Percentiles rank a stretch among this genome's conserved stretches.
Evolutionary conservation across 2,329 filamentous ascomycete species (phyloP).

Genomic region (Phialophora chinensis): DNA sequence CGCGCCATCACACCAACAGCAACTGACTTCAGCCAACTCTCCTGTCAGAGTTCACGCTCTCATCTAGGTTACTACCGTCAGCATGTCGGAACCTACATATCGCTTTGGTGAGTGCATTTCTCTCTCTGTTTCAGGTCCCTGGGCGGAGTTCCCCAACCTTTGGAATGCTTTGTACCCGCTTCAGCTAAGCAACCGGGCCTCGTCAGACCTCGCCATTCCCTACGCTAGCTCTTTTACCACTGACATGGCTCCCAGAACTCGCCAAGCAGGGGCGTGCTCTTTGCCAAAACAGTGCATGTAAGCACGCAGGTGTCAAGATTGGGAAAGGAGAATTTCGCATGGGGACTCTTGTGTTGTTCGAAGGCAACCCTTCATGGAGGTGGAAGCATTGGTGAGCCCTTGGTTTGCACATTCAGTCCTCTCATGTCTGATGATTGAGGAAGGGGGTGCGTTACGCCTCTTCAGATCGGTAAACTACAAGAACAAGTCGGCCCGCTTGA

Average conservation of each 20-base stretch:
- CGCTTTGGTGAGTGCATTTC: conserved; percentile 29
- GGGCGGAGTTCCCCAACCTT: not conserved
- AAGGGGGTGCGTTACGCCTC: conserved; percentile 89
- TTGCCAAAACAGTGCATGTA: conserved; percentile 77
- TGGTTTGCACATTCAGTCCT: not conserved
- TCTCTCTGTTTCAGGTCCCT: not conserved
- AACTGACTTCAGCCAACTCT: not conserved
- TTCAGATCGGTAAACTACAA: conserved; percentile 70
- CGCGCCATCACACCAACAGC: not conserved
- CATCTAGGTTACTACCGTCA: not conserved
- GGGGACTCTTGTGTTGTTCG: conserved; percentile 72
- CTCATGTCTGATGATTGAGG: not conserved
- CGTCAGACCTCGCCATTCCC: not conserved
- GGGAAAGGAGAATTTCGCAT: conserved; percentile 78
- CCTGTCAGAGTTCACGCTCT: not conserved
- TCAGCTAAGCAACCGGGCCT: not conserved
- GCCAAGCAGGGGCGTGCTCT: conserved; percentile 73
- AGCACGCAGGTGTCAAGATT: conserved; percentile 72
- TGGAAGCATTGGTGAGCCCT: conserved; percentile 84
- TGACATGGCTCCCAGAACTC: conserved; percentile 62
- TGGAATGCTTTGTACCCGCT: not conserved
- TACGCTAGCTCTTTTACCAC: not conserved
- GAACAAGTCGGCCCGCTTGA: conserved; percentile 58
- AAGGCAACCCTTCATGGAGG: conserved; percentile 67
- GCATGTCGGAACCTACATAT: conserved; percentile 31